Conservation (phyloP, 108 stramenopile species). For the Fragilariopsis cylindrus region DNA sequence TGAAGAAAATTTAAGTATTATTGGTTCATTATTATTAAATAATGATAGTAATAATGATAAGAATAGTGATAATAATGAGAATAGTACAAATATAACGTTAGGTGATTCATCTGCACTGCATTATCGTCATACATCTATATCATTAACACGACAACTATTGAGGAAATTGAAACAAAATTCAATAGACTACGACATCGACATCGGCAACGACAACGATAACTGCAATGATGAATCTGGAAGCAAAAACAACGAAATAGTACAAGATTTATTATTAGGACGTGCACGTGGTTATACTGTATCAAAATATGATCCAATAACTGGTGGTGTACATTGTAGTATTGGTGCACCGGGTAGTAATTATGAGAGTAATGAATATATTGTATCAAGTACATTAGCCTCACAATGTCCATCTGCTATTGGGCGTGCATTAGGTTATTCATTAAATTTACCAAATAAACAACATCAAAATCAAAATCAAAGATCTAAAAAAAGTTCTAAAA, state of each 20-base stretch:
- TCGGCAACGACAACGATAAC: constrained; percentile 18
- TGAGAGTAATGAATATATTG: constrained; percentile 72
- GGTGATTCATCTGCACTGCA: constrained; percentile 75
- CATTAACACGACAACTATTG: constrained; percentile 57
- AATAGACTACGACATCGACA: constrained; percentile 14
- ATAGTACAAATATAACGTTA: background rate
- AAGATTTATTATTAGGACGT: constrained; percentile 68
- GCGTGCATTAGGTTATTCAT: constrained; percentile 76
- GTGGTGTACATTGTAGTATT: constrained; percentile 84
- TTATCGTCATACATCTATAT: constrained; percentile 77
- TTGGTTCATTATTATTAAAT: constrained; percentile 41
- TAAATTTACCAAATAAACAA: constrained; percentile 24
- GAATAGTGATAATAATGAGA: no score
- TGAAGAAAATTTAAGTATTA: constrained; percentile 69
- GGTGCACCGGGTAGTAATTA: constrained; percentile 37
- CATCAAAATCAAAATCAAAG: background rate
- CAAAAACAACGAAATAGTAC: constrained; percentile 26
- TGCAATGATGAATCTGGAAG: no score
- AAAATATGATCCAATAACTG: constrained; percentile 78
- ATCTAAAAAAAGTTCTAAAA: background rate
- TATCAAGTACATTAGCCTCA: constrained; percentile 79
- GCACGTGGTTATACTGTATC: constrained; percentile 78
- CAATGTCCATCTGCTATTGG: constrained; percentile 87
- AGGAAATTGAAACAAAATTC: background rate
- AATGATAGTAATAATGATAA: no score